A percentile compares a stretch with the other conserved stretches of the same genome.
phyloP scores from a whole-genome alignment of 371 early-diverging fungal species.

The Actinomortierella wolfii region DNA sequence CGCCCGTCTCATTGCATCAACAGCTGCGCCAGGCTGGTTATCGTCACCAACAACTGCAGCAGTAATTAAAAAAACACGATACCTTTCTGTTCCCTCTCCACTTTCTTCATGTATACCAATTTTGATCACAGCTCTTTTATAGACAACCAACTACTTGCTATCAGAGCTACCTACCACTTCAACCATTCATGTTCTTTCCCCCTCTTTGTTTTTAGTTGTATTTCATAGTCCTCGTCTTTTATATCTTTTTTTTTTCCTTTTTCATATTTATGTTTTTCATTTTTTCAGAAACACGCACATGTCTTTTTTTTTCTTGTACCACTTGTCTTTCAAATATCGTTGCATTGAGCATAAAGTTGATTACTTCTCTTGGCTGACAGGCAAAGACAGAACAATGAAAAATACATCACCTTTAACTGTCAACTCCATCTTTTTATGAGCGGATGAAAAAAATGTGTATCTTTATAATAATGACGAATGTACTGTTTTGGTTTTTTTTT shows the following conservation, averaged over 20 bases:
- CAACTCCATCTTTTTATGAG: too few species aligned
- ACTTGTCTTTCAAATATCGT: not conserved
- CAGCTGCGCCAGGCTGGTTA: too few species aligned
- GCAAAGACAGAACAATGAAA: not conserved
- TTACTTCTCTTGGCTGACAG: not conserved
- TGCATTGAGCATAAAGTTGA: not conserved
- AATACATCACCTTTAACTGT: not conserved
- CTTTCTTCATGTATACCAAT: slow-evolving; percentile 7
- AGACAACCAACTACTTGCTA: too few species aligned
- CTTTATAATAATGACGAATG: too few species aligned
- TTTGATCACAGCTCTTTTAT: not conserved
- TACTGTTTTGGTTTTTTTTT: too few species aligned
- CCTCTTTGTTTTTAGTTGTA: not conserved
- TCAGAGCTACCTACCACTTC: too few species aligned
- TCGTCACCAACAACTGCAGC: slow-evolving; percentile 9
- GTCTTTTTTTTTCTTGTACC: not conserved
- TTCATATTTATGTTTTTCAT: not conserved
- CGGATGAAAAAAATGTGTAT: too few species aligned
- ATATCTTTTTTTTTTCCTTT: not conserved
- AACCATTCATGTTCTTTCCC: too few species aligned
- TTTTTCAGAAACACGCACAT: too few species aligned
- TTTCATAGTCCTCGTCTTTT: not conserved
- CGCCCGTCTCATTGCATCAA: too few species aligned
- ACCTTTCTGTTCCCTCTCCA: too few species aligned
- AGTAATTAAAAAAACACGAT: not conserved